Evolutionary conservation across 345 rosid genomes (phyloP).

Genomic region (Eutrema yunnanense): DNA sequence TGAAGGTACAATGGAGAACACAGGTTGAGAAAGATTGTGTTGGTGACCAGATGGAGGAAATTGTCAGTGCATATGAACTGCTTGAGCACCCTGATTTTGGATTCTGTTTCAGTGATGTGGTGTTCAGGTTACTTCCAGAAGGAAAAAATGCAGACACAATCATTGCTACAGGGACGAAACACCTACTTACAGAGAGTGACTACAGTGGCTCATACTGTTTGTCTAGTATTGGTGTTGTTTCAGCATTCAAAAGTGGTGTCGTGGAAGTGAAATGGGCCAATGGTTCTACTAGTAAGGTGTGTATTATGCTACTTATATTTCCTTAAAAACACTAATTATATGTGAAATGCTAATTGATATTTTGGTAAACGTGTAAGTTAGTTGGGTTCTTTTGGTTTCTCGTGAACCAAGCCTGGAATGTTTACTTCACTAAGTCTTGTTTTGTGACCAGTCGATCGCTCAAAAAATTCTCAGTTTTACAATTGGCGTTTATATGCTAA

Average conservation of each 20-base stretch:
- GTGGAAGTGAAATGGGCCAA: constrained; percentile 85
- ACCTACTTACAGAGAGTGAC: constrained; percentile 24
- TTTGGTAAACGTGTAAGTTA: background rate
- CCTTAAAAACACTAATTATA: background rate
- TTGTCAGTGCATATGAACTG: constrained; percentile 77
- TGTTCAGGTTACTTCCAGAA: constrained; percentile 38
- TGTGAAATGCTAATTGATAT: background rate
- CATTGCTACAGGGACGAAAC: constrained; percentile 13
- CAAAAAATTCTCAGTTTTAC: background rate
- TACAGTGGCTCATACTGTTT: constrained; percentile 25
- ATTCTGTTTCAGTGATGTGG: constrained; percentile 66
- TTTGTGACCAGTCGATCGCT: background rate
- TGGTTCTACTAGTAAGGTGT: constrained; percentile 59
- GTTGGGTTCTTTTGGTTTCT: background rate
- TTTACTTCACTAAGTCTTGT: background rate
- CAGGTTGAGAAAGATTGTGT: constrained; percentile 21
- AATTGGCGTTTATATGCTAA: background rate
- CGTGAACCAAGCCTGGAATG: background rate
- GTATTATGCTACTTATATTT: constrained; percentile 4
- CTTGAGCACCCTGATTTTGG: constrained; percentile 80
- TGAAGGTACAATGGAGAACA: constrained; percentile 63
- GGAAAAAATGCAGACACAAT: constrained; percentile 22
- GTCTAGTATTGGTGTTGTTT: constrained; percentile 65
- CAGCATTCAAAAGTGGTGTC: constrained; percentile 61
- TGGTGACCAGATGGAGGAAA: constrained; percentile 47